phyloP scores from a whole-genome alignment of 148 eudicot genomes.

The Pouteria glomerata region DNA sequence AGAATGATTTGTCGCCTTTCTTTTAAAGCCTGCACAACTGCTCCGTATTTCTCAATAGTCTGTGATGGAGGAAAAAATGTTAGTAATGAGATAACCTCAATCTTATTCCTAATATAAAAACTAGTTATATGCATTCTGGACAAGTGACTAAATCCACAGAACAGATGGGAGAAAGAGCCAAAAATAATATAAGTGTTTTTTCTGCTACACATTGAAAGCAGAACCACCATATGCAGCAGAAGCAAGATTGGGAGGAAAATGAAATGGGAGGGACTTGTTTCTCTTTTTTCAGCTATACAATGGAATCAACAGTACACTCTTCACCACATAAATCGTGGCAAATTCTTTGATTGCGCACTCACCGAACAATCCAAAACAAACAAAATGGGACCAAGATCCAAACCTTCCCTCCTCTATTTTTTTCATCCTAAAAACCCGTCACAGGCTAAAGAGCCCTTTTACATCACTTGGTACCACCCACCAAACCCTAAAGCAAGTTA shows the following conservation, averaged over 20 bases:
- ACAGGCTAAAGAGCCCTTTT: too few relatives aligned
- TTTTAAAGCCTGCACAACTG: constrained; percentile 47
- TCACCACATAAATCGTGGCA: too few relatives aligned
- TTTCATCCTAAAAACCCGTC: too few relatives aligned
- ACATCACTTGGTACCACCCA: too few relatives aligned
- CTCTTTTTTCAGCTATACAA: too few relatives aligned
- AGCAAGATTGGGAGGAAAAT: background rate
- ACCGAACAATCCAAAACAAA: too few relatives aligned
- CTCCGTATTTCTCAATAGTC: constrained; percentile 60
- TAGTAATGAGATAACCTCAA: background rate
- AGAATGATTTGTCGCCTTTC: constrained; percentile 71
- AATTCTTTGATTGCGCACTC: too few relatives aligned
- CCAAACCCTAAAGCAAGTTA: too few relatives aligned
- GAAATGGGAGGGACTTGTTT: background rate
- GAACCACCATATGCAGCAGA: background rate
- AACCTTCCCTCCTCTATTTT: too few relatives aligned
- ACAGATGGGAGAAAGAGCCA: background rate
- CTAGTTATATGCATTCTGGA: background rate
- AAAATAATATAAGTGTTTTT: background rate
- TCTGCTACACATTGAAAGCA: background rate
- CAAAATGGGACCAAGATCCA: too few relatives aligned
- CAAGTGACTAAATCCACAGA: background rate
- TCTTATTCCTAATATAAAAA: background rate
- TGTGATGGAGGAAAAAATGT: constrained; percentile 20
- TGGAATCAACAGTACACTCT: too few relatives aligned